Evolutionary conservation across 441 rosid species (phyloP), one percentile per base, ranked within the genome.

Genomic region (Geranium incanum): DNA sequence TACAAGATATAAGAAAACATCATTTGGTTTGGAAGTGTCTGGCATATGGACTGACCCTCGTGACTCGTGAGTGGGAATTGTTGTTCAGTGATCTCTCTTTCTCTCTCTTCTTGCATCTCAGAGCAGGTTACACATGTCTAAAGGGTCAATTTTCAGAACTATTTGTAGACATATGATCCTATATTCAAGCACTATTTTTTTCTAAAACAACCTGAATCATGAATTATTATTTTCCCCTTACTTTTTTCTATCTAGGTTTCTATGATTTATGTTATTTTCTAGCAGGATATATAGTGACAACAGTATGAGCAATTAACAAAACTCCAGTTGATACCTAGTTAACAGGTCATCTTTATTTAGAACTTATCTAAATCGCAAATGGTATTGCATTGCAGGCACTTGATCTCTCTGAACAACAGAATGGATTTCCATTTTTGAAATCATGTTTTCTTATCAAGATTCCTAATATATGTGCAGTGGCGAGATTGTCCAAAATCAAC

Each of bases 361-460:
- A 52, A 50, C 65, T 41, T 33, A 68, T 70, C 71, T 67, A 18
- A 77, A 77, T 28, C 71, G 19, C 19, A 37, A 48, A 37, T 73
- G 50, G 37, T 68, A 62, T 68, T 52, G 66, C 18, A n/a, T 68
- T 77, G 69, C 74, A 70, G 75, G 80, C 69, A 63, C 71, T 62
- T 76, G 75, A 48, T 21, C 64, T 19, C 59, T 45, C 23, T 48
- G 68, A 67, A 52, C 66, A 57, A 37, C 37, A 41, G 60, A 70
- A 74, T 36, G 69, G 63, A 67, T 65, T 70, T 73, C 16, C 38
- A 37, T 18, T 70, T 67, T 60, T 67, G 33, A 72, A 62, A 43
- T 38, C 23, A 43, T 59, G 15, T 70, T 33, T 70, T 67, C 43
- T 60, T 13, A 57, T 15, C 38, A 33, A 48, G 69, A 66, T 70